Conservation (phyloP, 495 filamentous ascomycete species). For the Parmelia sp. region DNA sequence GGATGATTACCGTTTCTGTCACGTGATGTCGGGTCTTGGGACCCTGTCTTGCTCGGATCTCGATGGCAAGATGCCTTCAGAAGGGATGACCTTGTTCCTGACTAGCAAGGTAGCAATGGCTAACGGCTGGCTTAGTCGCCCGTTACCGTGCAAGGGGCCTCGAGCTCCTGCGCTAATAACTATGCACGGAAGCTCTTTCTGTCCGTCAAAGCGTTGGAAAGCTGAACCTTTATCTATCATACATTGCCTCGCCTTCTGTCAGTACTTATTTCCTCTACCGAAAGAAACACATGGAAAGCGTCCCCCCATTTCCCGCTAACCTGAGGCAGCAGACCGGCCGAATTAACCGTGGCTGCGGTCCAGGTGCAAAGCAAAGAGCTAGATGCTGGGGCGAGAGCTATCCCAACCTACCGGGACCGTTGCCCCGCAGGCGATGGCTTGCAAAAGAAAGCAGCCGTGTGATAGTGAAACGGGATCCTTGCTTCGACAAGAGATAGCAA, state of each 20-base stretch:
- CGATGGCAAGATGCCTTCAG: constrained; percentile 3
- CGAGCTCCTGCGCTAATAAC: not conserved
- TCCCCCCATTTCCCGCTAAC: not conserved
- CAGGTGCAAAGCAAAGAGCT: constrained; percentile 4
- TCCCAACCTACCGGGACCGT: constrained; percentile 21
- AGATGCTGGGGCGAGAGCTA: constrained; percentile 6
- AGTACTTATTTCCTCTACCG: not conserved
- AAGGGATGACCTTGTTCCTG: constrained; percentile 7
- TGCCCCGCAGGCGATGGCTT: constrained; percentile 23
- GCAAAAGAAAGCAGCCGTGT: not conserved
- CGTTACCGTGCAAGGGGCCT: constrained; percentile 5
- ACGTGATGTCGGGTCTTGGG: not conserved
- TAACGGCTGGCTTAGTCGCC: constrained; percentile 2
- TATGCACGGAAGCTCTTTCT: not conserved
- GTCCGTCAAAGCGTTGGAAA: constrained; percentile 1
- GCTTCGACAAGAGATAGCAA: constrained; percentile 6
- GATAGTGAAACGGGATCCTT: constrained; percentile 19
- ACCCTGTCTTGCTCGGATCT: not conserved
- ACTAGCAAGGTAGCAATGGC: constrained; percentile 6
- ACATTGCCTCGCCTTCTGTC: not conserved
- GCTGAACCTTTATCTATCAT: not conserved
- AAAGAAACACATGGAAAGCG: not conserved
- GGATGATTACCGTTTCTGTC: not conserved
- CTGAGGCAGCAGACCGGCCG: constrained; percentile 8
- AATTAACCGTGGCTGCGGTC: constrained; percentile 15